Conservation (phyloP, 176 grass and related monocot genomes). For the sorghum (Sorghum bicolor) region Sorghum_bicolor_NCBIv3 NC_012876.2:4461001-4461500, state of each 20-base stretch:
- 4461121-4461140: conserved; percentile 49
- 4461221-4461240: conserved; percentile 75
- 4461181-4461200: conserved; percentile 69
- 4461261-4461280: conserved; percentile 60
- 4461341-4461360: conserved; percentile 83
- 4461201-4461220: conserved; percentile 71
- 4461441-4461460: conserved; percentile 16
- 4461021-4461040: conserved; percentile 58
- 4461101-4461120: conserved; percentile 56
- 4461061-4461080: conserved; percentile 51
- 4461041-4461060: conserved; percentile 61
- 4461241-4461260: conserved; percentile 65
- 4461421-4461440: not conserved
- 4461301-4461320: conserved; percentile 86
- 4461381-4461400: conserved; percentile 72
- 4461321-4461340: conserved; percentile 52
- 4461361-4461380: conserved; percentile 66
- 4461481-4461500: not conserved
- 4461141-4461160: conserved; percentile 44
- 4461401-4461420: conserved; percentile 53
- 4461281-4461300: conserved; percentile 57
- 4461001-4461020: conserved; percentile 60
- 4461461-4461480: not conserved
- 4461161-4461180: conserved; percentile 59
- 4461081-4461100: conserved; percentile 49